A percentile compares a stretch with the other conserved stretches of the same genome.
Evolutionary conservation across 2,329 filamentous ascomycete species (phyloP).

Genomic region (Colletotrichum filicis): DNA sequence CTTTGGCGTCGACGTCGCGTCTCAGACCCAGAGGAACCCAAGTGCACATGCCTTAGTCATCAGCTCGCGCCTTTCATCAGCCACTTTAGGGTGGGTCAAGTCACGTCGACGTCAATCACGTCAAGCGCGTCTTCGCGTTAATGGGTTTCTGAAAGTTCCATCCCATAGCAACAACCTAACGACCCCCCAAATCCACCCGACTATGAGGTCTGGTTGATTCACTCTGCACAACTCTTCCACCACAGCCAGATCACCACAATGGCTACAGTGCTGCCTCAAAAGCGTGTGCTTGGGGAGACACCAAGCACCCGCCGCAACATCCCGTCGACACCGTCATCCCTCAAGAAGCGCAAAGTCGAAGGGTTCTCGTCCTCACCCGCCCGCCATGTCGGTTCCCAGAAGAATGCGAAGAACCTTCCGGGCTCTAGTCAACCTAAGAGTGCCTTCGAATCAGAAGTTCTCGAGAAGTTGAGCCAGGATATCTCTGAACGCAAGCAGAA

Average conservation of each 20-base stretch:
- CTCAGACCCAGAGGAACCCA: neutral
- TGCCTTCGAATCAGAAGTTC: conserved; percentile 90
- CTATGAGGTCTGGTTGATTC: conserved; percentile 23
- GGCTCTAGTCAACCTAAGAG: conserved; percentile 87
- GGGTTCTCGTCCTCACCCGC: conserved; percentile 65
- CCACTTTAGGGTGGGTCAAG: conserved; percentile 43
- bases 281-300: conserved; percentile 77
- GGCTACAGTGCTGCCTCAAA: conserved; percentile 71
- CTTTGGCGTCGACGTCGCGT: neutral
- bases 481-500: conserved; percentile 85
- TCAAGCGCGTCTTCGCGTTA: conserved; percentile 45
- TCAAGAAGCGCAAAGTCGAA: conserved; percentile 89
- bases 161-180: conserved; percentile 24
- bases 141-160: conserved; percentile 21
- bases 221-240: neutral
- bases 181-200: conserved; percentile 8
- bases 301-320: conserved; percentile 73
- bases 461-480: conserved; percentile 96
- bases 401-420: conserved; percentile 69
- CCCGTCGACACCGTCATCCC: conserved; percentile 63
- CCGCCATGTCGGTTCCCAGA: conserved; percentile 71
- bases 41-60: conserved; percentile 13
- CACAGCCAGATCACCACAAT: conserved; percentile 46
- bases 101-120: conserved; percentile 42
- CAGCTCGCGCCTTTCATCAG: neutral